Conservation (phyloP, 768 basidiomycete genomes). For the Suillus paluster region DNA sequence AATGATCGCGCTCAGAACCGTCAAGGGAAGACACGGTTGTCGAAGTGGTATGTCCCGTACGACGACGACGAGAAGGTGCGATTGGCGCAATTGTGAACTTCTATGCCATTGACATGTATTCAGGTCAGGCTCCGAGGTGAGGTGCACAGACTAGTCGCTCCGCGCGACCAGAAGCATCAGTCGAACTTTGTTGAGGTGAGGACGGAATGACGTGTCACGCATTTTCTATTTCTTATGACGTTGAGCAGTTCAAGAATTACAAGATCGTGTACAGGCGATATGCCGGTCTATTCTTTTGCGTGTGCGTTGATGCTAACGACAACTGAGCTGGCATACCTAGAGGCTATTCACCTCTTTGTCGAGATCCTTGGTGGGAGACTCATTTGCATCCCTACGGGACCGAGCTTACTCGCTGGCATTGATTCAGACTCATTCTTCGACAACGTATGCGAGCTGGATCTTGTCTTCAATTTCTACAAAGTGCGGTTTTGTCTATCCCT, state of each 20-base stretch:
- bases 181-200: conserved; percentile 97
- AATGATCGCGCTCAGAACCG: conserved; percentile 66
- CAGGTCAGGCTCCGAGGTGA: conserved; percentile 94
- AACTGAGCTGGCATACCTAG: conserved; percentile 97
- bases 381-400: background rate
- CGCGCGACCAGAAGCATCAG: conserved; percentile 98
- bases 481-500: conserved; percentile 36
- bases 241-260: conserved; percentile 88
- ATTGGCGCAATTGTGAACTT: background rate
- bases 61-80: conserved; percentile 98
- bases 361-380: conserved; percentile 84
- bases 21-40: conserved; percentile 96
- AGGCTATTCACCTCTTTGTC: conserved; percentile 98
- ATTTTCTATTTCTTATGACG: conserved; percentile 12
- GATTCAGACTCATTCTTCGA: conserved; percentile 93
- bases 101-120: background rate
- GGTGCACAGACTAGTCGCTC: conserved; percentile 94
- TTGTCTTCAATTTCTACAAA: conserved; percentile 99
- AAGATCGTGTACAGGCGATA: conserved; percentile 98
- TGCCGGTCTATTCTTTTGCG: conserved; percentile 96
- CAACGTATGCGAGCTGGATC: conserved; percentile 96
- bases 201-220: background rate
- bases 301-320: conserved; percentile 97
- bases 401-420: background rate
- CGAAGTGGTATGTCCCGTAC: conserved; percentile 99